These are phyloP conservation scores for Blastocystis hominis DNA, from an alignment of 352 stramenopile genomes.

Conservation along the genomic window DNA sequence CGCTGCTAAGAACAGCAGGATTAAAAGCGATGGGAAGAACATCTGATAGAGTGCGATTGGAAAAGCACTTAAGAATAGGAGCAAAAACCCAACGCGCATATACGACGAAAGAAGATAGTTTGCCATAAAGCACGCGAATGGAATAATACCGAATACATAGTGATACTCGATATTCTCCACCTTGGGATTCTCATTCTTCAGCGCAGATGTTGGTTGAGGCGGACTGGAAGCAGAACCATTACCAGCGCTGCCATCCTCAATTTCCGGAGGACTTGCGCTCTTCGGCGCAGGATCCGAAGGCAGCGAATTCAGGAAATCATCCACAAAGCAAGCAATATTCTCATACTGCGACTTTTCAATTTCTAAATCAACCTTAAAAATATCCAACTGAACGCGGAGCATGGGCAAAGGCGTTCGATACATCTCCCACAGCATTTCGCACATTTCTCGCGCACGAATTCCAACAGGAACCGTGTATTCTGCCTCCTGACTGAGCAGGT, in stretches of 20 bases:
- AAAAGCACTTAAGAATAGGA: neutral
- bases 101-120: conserved; percentile 48
- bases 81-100: neutral
- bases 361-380: conserved; percentile 49
- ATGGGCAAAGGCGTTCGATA: neutral
- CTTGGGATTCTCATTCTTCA: neutral
- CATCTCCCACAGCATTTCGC: neutral
- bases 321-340: conserved; percentile 38
- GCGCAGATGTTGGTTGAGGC: neutral
- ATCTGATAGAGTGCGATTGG: conserved; percentile 13
- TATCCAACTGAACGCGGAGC: neutral
- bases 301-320: conserved; percentile 38
- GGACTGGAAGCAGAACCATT: neutral
- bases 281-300: neutral
- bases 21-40: conserved; percentile 19
- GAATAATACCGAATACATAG: conserved; percentile 31
- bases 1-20: neutral
- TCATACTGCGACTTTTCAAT: conserved; percentile 54
- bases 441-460: conserved; percentile 6
- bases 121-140: neutral
- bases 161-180: neutral
- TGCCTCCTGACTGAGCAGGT: neutral
- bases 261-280: neutral
- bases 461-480: conserved; percentile 8
- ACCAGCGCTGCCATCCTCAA: neutral